Base-by-base conservation (phyloP, 495 filamentous ascomycete genomes). In the Xylaria castorea region DNA sequence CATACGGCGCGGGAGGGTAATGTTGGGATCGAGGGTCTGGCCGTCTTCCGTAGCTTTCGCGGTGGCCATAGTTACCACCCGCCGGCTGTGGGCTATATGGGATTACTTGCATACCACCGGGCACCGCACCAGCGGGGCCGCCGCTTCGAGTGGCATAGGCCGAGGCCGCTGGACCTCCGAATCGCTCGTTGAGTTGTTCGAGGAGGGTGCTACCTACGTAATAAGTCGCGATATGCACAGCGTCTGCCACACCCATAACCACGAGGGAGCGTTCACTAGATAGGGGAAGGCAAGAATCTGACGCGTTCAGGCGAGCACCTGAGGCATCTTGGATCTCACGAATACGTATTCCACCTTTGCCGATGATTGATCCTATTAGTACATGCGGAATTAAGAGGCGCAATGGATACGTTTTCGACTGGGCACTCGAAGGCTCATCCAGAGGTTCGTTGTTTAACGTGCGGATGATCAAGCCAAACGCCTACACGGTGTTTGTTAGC, bases 251-350 rank as follows among this genome's bases (percentile, higher is more conserved):
- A 77, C 93, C 93, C 79, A 94, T 91, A 60, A 96, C 93, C 66
- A 98, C 94, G n/a, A 99, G 90, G 20, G 97, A 98, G 58, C 96
- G 92, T 84, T 99, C 96, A 53, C 93, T 96, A 12, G 96, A 98
- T 51, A 97, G 84, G 27, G 96, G 96, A 51, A 98, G 89, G 79
- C 94, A 97, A 3, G 93, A 90, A 76, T 98, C 96, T 2, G 96
- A 99, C 44, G 97, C 96, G 81, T 98, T 99, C 30, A 99, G 91
- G 68, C 97, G 92, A 58, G 96, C 95, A 61, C 97, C 96, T 5
- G 96, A 99, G 5, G 94, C 94, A 78, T 98, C 96, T 82, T 99
- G 96, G 74, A 99, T 99, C 85, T 99, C 96, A 65, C 96, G 95
- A 81, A 99, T 99, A 66, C 96, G 90, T 68, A 93, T 91, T 72